A percentile compares a stretch with the other conserved stretches of the same genome.
Evolutionary conservation across 768 basidiomycete species (phyloP).

Genomic region (Naganishia vishniacii): DNA sequence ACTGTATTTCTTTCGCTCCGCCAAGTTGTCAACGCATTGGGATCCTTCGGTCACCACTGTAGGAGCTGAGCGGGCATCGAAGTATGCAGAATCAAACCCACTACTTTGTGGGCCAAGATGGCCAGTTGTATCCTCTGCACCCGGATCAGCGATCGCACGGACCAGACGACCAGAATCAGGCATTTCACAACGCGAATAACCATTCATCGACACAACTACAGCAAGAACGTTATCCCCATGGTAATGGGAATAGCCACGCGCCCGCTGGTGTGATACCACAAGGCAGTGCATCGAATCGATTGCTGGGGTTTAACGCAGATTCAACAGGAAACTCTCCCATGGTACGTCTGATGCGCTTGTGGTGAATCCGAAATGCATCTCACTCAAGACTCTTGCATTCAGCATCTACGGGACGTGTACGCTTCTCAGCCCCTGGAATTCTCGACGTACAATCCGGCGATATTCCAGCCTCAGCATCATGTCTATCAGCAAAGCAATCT

Average conservation of each 20-base stretch:
- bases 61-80: no score
- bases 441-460: not conserved
- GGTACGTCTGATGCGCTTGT: not conserved
- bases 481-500: not conserved
- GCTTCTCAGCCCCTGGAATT: not conserved
- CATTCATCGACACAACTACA: not conserved
- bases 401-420: not conserved
- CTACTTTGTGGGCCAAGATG: constrained; percentile 8
- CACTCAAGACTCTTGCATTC: not conserved
- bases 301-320: constrained; percentile 5
- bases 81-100: constrained; percentile 11
- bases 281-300: not conserved
- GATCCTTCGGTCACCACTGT: no score
- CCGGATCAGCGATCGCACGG: not conserved
- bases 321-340: not conserved
- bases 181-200: not conserved
- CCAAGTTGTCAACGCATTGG: no score
- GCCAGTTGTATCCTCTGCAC: not conserved
- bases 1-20: no score
- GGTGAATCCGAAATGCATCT: not conserved
- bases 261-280: not conserved
- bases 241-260: not conserved
- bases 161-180: not conserved
- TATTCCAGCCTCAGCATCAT: not conserved
- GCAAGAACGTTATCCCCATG: not conserved